A percentile compares a stretch with the other conserved stretches of the same genome.
These are phyloP conservation scores for Deinandra increscens DNA, from an alignment of 129 eudicot species.

Conservation along the genomic window DNA sequence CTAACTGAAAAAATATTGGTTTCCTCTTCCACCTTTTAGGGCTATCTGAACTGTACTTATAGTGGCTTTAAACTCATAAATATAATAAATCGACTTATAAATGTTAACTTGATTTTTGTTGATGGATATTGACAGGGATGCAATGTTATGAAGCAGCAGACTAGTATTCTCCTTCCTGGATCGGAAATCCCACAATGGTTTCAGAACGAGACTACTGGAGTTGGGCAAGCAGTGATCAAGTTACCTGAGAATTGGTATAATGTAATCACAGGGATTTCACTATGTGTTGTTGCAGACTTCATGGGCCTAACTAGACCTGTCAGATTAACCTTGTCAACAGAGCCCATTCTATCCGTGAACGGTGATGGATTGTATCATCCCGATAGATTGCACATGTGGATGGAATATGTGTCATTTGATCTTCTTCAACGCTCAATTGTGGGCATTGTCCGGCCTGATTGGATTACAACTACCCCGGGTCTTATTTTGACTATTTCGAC, in stretches of 20 bases:
- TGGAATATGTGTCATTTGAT: constrained; percentile 19
- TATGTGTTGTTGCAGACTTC: constrained; percentile 20
- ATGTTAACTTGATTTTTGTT: not conserved
- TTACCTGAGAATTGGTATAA: constrained; percentile 8
- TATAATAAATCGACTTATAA: not conserved
- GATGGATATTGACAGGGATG: constrained; percentile 3
- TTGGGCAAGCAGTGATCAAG: constrained; percentile 15
- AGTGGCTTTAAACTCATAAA: not conserved
- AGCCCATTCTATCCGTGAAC: not conserved
- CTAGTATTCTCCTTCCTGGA: constrained; percentile 22
- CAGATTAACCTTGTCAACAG: constrained; percentile 21
- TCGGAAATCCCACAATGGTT: constrained; percentile 20
- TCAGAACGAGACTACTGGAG: constrained; percentile 10
- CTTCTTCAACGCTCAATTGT: constrained; percentile 9
- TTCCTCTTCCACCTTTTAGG: no score
- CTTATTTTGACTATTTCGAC: constrained; percentile 20
- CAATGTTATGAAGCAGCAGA: constrained; percentile 18
- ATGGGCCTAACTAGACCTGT: constrained; percentile 21
- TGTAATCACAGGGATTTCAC: constrained; percentile 16
- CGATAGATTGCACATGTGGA: constrained; percentile 19
- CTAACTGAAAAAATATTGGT: no score
- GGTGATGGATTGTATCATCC: constrained; percentile 6
- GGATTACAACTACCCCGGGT: constrained; percentile 20
- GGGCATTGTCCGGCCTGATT: constrained; percentile 9
- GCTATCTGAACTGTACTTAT: not conserved